Evolutionary conservation across 2,329 filamentous ascomycete genomes (phyloP), one percentile per base, ranked within the genome.

Genomic region (Pseudopithomyces maydicus): DNA sequence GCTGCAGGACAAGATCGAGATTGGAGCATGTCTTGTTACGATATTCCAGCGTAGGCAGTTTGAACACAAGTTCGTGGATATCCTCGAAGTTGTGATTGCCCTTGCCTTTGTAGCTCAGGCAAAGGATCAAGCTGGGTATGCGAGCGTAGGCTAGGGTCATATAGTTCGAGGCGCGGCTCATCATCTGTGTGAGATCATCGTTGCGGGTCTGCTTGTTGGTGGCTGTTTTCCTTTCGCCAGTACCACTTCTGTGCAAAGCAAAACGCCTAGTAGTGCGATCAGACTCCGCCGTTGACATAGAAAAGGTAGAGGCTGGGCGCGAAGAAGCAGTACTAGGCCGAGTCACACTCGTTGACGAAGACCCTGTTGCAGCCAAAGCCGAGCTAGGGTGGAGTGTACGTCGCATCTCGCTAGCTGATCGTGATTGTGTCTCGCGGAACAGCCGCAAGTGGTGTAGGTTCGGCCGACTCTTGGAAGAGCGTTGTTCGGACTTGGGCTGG

Each of bases 11-110:
- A 10, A 99, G 85, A 70, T 99, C 95, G 6, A 99, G 84, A 74
- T 98, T 99, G 6, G 92, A 97, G 95, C 95, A 99, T 8, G 93
- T 98, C 81, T 99, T 99, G 82, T 99, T 99, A 62, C 92, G 88
- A 79, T 97, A 98, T 74, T 99, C 95, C 45, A 99, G 88, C 2
- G 90, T 90, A 3, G 95, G 95, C 78, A 99, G 86, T 33, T 92
- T 88, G 84, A 99, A 99, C 47, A 99, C 95, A 66, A 99, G 96
- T 72, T 98, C 90, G 77, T 99, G 94, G 15, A 99, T 90, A 75
- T 99, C 96, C 78, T 97, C 92, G 55, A 99, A 85, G 69, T 98
- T 99, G 72, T 93, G 91, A 63, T 96, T 91, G 43, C 93, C 92
- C 74, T 92, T 96, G 71, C 96, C 95, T 76, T 98, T 97, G 83